Evolutionary conservation across 2,329 filamentous ascomycete genomes (phyloP).

Genomic region (Curvularia hawaiiensis): DNA sequence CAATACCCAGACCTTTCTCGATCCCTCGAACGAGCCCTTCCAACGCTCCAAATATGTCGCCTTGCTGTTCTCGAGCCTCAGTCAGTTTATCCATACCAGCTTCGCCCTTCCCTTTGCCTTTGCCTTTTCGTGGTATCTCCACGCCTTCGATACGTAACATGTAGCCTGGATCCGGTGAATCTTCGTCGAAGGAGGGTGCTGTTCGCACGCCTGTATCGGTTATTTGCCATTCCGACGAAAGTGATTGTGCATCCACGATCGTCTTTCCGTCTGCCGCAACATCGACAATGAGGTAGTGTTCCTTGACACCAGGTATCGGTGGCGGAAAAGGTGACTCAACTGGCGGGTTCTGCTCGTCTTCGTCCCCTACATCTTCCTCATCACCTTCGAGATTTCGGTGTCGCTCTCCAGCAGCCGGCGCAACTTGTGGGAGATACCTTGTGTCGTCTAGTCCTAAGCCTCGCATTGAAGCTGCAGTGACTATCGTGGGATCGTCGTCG

Average conservation of each 20-base stretch:
- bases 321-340: slow-evolving; percentile 53
- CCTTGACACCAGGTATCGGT: slow-evolving; percentile 53
- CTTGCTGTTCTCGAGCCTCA: slow-evolving; percentile 40
- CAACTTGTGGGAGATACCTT: slow-evolving; percentile 44
- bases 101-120: slow-evolving; percentile 38
- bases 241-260: slow-evolving; percentile 71
- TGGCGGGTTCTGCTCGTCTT: slow-evolving; percentile 30
- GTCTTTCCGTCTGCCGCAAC: slow-evolving; percentile 53
- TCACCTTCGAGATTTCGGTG: slow-evolving; percentile 23
- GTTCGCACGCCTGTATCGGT: slow-evolving; percentile 58
- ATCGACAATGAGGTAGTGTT: slow-evolving; percentile 64
- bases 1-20: slow-evolving; percentile 42
- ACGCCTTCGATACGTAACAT: slow-evolving; percentile 68
- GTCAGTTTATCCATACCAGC: slow-evolving; percentile 35
- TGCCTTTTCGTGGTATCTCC: slow-evolving; percentile 42
- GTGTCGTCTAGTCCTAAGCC: slow-evolving; percentile 56
- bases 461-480: slow-evolving; percentile 68
- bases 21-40: slow-evolving; percentile 46
- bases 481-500: slow-evolving; percentile 82
- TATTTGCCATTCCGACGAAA: slow-evolving; percentile 76
- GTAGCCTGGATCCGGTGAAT: slow-evolving; percentile 51
- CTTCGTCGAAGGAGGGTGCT: slow-evolving; percentile 68
- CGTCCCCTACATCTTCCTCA: slow-evolving; percentile 18
- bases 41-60: slow-evolving; percentile 44
- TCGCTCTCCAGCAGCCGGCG: slow-evolving; percentile 26